A percentile compares a stretch with the other conserved stretches of the same genome.
Evolutionary conservation across 306 rosid genomes (phyloP).

Genomic region (Lotus japonicus): DNA sequence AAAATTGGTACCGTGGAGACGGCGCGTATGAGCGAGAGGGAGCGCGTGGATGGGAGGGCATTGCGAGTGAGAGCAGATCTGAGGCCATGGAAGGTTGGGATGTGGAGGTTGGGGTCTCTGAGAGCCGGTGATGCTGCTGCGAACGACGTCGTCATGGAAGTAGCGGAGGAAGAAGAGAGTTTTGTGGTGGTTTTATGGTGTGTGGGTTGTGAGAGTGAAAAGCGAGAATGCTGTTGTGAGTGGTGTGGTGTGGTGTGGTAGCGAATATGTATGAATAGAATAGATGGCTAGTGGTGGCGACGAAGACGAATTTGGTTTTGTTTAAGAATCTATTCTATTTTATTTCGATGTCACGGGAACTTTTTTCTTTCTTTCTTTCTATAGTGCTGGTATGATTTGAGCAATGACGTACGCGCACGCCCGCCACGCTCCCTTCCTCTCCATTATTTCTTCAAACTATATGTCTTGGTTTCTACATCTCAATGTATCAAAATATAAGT

Average conservation of each 20-base stretch:
- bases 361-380: no score
- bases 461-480: no score
- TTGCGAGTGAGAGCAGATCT: conserved; percentile 39
- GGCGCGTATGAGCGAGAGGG: conserved; percentile 50
- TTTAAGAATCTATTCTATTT: not conserved
- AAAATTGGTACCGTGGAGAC: conserved; percentile 57
- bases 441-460: not conserved
- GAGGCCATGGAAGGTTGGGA: conserved; percentile 59
- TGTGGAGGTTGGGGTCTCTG: conserved; percentile 48
- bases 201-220: not conserved
- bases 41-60: conserved; percentile 34
- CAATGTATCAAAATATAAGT: no score
- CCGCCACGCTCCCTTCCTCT: not conserved
- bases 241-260: no score
- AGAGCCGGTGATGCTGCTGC: conserved; percentile 51
- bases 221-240: no score
- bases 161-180: not conserved
- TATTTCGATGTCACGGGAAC: no score
- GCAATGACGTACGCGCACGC: conserved; percentile 19
- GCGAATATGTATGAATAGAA: no score
- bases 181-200: not conserved
- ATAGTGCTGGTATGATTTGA: not conserved
- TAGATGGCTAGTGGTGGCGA: not conserved
- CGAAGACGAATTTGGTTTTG: not conserved
- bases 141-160: conserved; percentile 54